Conservation (phyloP, 1,139 yeast species). For the Ogataea hybrid region DNA sequence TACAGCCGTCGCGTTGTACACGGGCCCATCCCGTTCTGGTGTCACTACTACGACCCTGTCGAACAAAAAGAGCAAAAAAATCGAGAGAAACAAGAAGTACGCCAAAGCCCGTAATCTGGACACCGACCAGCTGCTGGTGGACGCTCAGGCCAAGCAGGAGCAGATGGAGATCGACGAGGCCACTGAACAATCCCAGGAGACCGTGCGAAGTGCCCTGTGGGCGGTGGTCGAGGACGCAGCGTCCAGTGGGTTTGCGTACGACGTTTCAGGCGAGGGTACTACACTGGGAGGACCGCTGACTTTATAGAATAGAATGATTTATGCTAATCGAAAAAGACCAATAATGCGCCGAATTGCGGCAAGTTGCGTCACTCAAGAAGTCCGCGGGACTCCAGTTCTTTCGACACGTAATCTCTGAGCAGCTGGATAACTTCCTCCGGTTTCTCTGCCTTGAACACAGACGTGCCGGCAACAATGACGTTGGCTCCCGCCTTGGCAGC, state of each 20-base stretch:
- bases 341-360: not conserved
- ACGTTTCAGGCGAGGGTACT: slow-evolving; percentile 67
- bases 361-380: slow-evolving; percentile 15
- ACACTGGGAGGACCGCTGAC: slow-evolving; percentile 58
- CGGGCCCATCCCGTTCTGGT: slow-evolving; percentile 35
- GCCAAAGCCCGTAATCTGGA: slow-evolving; percentile 49
- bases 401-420: slow-evolving; percentile 60
- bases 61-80: slow-evolving; percentile 78
- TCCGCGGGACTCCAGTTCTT: slow-evolving; percentile 26
- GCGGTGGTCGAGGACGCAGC: slow-evolving; percentile 57
- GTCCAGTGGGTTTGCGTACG: slow-evolving; percentile 40
- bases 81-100: slow-evolving; percentile 76
- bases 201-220: slow-evolving; percentile 68
- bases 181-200: slow-evolving; percentile 24
- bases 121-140: slow-evolving; percentile 42
- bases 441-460: slow-evolving; percentile 78
- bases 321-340: not conserved
- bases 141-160: slow-evolving; percentile 45
- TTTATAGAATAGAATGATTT: slow-evolving; percentile 1
- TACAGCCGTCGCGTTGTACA: slow-evolving; percentile 61
- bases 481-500: slow-evolving; percentile 97
- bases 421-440: slow-evolving; percentile 70
- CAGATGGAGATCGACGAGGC: slow-evolving; percentile 49
- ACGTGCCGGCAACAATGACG: slow-evolving; percentile 97
- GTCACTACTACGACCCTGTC: slow-evolving; percentile 64